A percentile compares a stretch with the other conserved stretches of the same genome.
These are phyloP conservation scores for Picea mariana DNA, from an alignment of 83 land plant genomes.

Conservation along the genomic window DNA sequence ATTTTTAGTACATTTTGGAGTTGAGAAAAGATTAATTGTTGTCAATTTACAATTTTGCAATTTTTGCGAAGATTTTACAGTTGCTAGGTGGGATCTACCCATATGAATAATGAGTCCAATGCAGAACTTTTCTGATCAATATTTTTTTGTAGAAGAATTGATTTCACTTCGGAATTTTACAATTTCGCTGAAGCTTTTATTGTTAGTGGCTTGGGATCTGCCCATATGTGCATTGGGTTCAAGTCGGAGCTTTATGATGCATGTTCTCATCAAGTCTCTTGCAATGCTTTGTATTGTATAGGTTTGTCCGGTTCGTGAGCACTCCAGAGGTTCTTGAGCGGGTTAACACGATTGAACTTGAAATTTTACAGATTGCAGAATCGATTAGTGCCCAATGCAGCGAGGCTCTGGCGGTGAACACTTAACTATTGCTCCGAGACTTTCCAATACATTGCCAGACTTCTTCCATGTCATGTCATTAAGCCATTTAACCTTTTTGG, in stretches of 20 bases:
- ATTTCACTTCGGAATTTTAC: no score
- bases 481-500: not conserved
- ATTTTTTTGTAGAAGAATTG: no score
- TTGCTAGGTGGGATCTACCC: not conserved
- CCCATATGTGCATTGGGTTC: not conserved
- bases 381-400: conserved; percentile 22
- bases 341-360: conserved; percentile 45
- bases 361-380: conserved; percentile 53
- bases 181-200: not conserved
- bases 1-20: not conserved
- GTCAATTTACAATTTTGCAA: not conserved
- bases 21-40: not conserved
- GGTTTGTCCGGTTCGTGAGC: conserved; percentile 65
- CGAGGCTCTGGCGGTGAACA: not conserved
- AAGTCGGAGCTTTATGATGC: not conserved
- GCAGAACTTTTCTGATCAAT: not conserved
- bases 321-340: conserved; percentile 76
- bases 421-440: not conserved
- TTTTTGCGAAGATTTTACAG: not conserved
- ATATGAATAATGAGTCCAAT: conserved; percentile 9
- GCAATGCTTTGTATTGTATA: conserved; percentile 14
- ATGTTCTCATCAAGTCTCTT: not conserved
- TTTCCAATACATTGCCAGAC: not conserved
- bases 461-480: not conserved
- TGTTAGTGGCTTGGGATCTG: not conserved